phyloP scores from a whole-genome alignment of 345 rosid species.

The Rhodomyrtus tomentosa region DNA sequence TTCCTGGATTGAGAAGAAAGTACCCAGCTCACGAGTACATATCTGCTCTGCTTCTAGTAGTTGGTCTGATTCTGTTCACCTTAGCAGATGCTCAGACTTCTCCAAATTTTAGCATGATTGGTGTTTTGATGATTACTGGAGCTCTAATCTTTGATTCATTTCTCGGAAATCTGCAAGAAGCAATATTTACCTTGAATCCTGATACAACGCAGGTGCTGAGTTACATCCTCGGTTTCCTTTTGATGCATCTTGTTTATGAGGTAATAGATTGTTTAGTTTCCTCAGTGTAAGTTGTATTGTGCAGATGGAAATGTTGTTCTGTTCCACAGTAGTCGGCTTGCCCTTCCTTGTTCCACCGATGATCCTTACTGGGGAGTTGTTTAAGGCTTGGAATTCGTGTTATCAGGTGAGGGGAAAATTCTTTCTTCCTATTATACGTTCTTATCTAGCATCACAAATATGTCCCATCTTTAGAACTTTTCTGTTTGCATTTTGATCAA shows the following conservation, averaged over 20 bases:
- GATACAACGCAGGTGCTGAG: conserved; percentile 64
- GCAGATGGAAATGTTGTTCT: conserved; percentile 95
- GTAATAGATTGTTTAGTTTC: background rate
- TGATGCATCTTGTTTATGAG: background rate
- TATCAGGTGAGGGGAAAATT: conserved; percentile 41
- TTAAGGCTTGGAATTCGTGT: conserved; percentile 90
- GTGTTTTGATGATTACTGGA: conserved; percentile 81
- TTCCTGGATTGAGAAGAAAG: conserved; percentile 84
- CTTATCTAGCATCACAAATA: background rate
- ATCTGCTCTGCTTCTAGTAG: conserved; percentile 71
- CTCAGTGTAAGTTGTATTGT: background rate
- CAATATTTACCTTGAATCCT: conserved; percentile 78
- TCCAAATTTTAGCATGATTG: conserved; percentile 75
- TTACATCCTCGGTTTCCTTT: background rate
- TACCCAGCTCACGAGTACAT: conserved; percentile 74
- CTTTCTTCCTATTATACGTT: background rate
- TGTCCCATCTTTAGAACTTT: background rate
- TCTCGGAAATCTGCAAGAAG: conserved; percentile 86
- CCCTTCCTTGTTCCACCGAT: conserved; percentile 89
- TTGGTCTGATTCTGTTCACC: conserved; percentile 84
- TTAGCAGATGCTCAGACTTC: conserved; percentile 92
- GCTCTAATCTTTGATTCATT: conserved; percentile 85
- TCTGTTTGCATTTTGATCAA: background rate
- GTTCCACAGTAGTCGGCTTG: conserved; percentile 87
- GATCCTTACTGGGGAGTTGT: conserved; percentile 91